Base-by-base conservation (phyloP, 2,329 filamentous ascomycete species). In the Trichoderma sp. region DNA sequence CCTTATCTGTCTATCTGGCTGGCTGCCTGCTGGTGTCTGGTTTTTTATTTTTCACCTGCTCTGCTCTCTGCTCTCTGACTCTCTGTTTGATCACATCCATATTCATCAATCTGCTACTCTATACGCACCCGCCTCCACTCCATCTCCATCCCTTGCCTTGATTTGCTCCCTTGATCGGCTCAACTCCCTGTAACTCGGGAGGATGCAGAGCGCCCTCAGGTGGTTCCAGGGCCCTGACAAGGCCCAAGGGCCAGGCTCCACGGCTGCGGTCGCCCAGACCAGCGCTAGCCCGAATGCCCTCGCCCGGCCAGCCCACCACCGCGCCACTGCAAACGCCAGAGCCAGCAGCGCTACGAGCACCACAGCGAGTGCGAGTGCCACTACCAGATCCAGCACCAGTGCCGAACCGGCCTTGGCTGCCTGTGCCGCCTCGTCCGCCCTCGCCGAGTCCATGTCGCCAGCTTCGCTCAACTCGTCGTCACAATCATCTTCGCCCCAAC, bases 401-500 rank as follows among this genome's bases (percentile, higher is more conserved):
- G 58, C 58, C 73, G 67, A 70, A 63, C 71, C 67, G 67, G 47
- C 73, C 51, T 57, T 67, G 73, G 72, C 74, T 74, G 74, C 73
- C 73, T 70, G 66, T 65, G 57, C 65, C 62, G 63, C 68, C 72
- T 67, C 63, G 68, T 47, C 68, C 43, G 43, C 71, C 74, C 74
- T 75, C 74, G 76, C 78, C 76, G 79, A 79, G 75, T 60, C 57
- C 28, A 60, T 60, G 57, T 80, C 80, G 75, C 78, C 79, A 70
- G 47, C 66, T 74, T 80, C 79, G 70, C 77, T 80, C 74, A 78
- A 77, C 75, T 81, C 79, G 43, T 73, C 74, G 73, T 79, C 80
- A 75, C 80, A 79, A 75, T 80, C 79, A 73, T 78, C 80, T 72
- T 81, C 80, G 76, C 80, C 80, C 75, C 80, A 81, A 74, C 79